Percentiles rank a stretch among this genome's conserved stretches.
phyloP scores from a whole-genome alignment of 495 filamentous ascomycete species.

The Annulohypoxylon moriforme region DNA sequence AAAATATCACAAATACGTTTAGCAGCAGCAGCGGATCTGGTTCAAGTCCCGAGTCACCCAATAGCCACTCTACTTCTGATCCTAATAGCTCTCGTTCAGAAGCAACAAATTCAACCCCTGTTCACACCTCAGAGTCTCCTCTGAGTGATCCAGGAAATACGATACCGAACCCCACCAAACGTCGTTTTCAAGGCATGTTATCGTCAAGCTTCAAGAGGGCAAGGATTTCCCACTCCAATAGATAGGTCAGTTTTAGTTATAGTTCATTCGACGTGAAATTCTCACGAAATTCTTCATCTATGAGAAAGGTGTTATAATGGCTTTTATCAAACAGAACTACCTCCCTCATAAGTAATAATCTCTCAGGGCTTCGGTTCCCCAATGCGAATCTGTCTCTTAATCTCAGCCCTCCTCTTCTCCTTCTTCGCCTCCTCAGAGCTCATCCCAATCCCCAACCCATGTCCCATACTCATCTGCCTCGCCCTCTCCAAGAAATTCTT shows the following conservation, averaged over 20 bases:
- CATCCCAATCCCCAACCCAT: conserved; percentile 23
- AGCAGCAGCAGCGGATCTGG: too few relatives aligned
- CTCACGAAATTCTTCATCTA: too few relatives aligned
- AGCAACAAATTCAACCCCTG: too few relatives aligned
- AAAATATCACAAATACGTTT: too few relatives aligned
- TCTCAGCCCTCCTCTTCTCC: conserved; percentile 40
- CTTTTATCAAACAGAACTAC: neutral
- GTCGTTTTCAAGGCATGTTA: neutral
- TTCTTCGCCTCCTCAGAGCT: conserved; percentile 41
- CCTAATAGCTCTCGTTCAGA: too few relatives aligned
- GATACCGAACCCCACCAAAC: neutral
- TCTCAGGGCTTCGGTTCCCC: conserved; percentile 11
- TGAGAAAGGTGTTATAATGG: too few relatives aligned
- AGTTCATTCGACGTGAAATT: too few relatives aligned
- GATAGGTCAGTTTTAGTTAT: too few relatives aligned
- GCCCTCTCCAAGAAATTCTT: conserved; percentile 41
- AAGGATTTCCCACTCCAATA: neutral
- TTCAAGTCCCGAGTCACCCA: too few relatives aligned
- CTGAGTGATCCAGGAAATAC: neutral
- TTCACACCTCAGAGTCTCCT: neutral
- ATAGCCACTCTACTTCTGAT: too few relatives aligned
- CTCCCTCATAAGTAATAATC: neutral
- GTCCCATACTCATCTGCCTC: conserved; percentile 30
- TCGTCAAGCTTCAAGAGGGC: neutral
- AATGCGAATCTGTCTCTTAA: conserved; percentile 37